Percentiles rank a stretch among this genome's conserved stretches.
These are phyloP conservation scores for Quercus glauca DNA, from an alignment of 306 rosid genomes.

Conservation along the genomic window DNA sequence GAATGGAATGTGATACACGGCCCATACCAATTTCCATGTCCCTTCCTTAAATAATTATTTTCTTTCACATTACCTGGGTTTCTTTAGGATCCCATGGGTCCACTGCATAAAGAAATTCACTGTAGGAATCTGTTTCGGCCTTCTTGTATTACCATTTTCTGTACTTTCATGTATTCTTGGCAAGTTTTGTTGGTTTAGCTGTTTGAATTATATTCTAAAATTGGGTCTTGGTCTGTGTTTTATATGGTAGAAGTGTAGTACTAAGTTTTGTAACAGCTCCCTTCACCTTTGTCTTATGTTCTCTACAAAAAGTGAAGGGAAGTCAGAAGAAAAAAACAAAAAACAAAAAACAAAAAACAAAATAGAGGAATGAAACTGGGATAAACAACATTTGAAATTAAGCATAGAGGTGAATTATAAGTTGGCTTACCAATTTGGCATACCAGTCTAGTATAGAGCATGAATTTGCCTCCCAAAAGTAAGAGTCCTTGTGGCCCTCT, in stretches of 20 bases:
- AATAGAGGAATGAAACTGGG: not conserved
- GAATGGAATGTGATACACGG: not conserved
- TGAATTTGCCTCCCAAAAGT: not conserved
- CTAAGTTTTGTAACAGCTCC: not conserved
- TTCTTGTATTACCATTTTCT: not conserved
- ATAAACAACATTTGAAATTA: not conserved
- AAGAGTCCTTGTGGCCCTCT: constrained; percentile 1
- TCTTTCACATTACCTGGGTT: not conserved
- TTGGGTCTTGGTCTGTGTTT: not conserved
- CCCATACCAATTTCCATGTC: not conserved
- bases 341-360: not conserved
- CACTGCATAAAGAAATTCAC: not conserved
- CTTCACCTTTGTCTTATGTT: not conserved
- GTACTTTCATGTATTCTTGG: not conserved
- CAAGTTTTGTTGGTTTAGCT: not conserved
- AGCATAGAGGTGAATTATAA: not conserved
- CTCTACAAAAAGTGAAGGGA: not conserved
- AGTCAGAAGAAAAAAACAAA: too few species aligned
- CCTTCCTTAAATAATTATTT: not conserved
- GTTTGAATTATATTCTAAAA: not conserved
- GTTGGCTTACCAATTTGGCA: not conserved
- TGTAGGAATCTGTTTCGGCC: not conserved
- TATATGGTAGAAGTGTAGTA: not conserved
- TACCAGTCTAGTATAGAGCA: not conserved
- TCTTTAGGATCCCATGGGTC: not conserved